phyloP scores from a whole-genome alignment of 164 flowering plant species.

The Amborella trichopoda region DNA sequence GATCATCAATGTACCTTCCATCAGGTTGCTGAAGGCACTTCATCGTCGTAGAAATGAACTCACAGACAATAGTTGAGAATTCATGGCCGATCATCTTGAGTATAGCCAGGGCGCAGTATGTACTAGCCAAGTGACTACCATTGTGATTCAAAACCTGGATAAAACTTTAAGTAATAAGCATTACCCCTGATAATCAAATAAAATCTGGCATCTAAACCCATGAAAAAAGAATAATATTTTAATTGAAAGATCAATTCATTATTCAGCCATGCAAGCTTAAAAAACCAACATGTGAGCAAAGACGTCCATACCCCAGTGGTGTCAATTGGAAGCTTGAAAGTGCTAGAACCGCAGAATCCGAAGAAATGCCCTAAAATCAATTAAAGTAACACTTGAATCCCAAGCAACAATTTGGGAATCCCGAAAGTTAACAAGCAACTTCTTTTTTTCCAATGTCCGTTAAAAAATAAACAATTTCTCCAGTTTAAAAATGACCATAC shows the following conservation, averaged over 20 bases:
- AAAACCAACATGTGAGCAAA: too few relatives aligned
- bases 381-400: background rate
- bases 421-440: too few relatives aligned
- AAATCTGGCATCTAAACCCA: too few relatives aligned
- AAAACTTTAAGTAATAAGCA: slow-evolving; percentile 6
- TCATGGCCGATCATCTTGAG: slow-evolving; percentile 65
- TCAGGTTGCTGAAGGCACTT: slow-evolving; percentile 77
- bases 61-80: slow-evolving; percentile 33
- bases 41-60: slow-evolving; percentile 50
- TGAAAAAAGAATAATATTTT: too few relatives aligned
- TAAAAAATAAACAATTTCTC: background rate
- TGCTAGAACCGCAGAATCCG: slow-evolving; percentile 82
- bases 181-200: too few relatives aligned
- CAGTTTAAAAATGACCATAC: slow-evolving; percentile 17
- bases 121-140: slow-evolving; percentile 81
- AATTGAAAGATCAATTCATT: too few relatives aligned
- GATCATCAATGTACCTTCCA: slow-evolving; percentile 50
- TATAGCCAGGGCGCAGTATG: slow-evolving; percentile 80
- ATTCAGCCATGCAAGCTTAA: too few relatives aligned
- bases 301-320: slow-evolving; percentile 55
- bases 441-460: too few relatives aligned
- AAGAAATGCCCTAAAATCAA: slow-evolving; percentile 50
- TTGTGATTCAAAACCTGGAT: slow-evolving; percentile 41
- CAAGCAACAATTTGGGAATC: too few relatives aligned
- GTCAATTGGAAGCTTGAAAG: slow-evolving; percentile 43